phyloP scores from a whole-genome alignment of 2,329 filamentous ascomycete genomes.

The Hymenoscyphus linearis region DNA sequence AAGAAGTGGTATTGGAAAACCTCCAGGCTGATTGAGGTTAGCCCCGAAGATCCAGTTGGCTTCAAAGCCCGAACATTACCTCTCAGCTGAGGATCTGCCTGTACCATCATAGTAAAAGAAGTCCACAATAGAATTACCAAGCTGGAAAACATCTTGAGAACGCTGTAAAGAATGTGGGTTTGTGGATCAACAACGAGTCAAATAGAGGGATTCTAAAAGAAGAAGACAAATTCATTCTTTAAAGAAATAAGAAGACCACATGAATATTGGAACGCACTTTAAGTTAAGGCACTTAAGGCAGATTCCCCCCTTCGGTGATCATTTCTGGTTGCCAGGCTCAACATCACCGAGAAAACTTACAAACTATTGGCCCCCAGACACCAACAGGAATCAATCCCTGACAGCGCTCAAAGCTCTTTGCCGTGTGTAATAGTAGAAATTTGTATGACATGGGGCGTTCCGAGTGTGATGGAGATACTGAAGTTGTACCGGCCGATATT shows the following conservation, averaged over 20 bases:
- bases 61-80: not conserved
- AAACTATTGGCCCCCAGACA: not conserved
- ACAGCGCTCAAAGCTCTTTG: not conserved
- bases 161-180: slow-evolving; percentile 4
- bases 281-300: slow-evolving; percentile 2
- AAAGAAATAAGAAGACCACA: not conserved
- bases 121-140: not conserved
- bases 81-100: not conserved
- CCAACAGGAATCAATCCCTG: not conserved
- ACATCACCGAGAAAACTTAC: not conserved
- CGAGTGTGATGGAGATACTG: too few relatives aligned
- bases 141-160: slow-evolving; percentile 3
- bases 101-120: not conserved
- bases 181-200: not conserved
- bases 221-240: not conserved
- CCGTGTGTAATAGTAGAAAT: not conserved
- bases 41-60: not conserved
- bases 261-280: not conserved
- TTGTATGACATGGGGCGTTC: too few relatives aligned
- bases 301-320: not conserved
- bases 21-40: not conserved
- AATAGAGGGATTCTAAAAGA: not conserved
- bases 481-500: too few relatives aligned
- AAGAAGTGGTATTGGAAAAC: not conserved
- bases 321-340: not conserved